phyloP scores from a whole-genome alignment of 371 early-diverging fungal species.

The Sporodiniella umbellata region DNA sequence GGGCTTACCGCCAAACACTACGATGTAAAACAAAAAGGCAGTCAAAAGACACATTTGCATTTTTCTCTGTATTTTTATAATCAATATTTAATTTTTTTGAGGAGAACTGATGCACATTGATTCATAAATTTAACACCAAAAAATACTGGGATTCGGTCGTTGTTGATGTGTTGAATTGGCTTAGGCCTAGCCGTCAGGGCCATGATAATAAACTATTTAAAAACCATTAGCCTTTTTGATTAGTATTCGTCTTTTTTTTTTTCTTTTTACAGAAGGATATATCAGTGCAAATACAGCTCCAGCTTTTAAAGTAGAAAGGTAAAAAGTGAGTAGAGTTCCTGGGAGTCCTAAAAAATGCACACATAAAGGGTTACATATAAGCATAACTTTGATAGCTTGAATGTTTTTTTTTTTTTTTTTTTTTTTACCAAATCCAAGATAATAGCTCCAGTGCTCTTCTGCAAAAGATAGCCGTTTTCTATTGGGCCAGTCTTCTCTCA shows the following conservation, averaged over 20 bases:
- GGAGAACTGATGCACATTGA: no score
- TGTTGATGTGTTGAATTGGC: slow-evolving; percentile 4
- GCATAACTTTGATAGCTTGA: not conserved
- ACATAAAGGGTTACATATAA: no score
- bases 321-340: slow-evolving; percentile 37
- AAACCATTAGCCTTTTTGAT: not conserved
- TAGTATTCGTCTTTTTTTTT: not conserved
- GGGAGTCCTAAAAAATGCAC: slow-evolving; percentile 38
- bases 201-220: slow-evolving; percentile 43
- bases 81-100: no score
- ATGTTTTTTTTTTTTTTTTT: not conserved
- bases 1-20: no score
- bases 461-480: slow-evolving; percentile 41
- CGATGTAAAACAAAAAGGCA: no score
- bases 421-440: slow-evolving; percentile 43
- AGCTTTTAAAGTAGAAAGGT: slow-evolving; percentile 38
- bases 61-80: no score
- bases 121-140: slow-evolving; percentile 27
- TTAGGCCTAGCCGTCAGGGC: slow-evolving; percentile 34
- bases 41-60: no score
- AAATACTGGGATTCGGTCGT: slow-evolving; percentile 22
- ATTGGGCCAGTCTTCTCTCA: slow-evolving; percentile 37
- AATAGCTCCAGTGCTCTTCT: slow-evolving; percentile 51
- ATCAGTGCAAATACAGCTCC: slow-evolving; percentile 46
- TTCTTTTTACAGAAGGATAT: slow-evolving; percentile 43